These are phyloP conservation scores for Termitomyces sp. DNA, from an alignment of 768 basidiomycete genomes.

Conservation along the genomic window DNA sequence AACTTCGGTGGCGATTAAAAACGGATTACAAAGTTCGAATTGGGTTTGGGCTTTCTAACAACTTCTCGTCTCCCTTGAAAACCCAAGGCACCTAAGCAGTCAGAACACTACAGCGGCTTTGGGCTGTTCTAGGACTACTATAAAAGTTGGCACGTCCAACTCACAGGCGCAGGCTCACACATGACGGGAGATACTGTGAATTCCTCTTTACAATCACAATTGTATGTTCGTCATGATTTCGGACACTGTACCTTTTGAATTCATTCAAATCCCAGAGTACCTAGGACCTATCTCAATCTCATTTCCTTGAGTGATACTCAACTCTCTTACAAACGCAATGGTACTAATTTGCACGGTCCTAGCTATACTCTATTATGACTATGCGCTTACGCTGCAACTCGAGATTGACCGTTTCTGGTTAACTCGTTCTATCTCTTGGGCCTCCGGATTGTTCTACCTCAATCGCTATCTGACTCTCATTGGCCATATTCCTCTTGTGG, in stretches of 20 bases:
- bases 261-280: conserved; percentile 6
- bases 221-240: conserved; percentile 3
- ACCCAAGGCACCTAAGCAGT: background rate
- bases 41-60: background rate
- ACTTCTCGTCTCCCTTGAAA: background rate
- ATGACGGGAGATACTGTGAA: conserved; percentile 1
- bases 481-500: conserved; percentile 30
- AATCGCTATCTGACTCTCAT: conserved; percentile 39
- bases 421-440: conserved; percentile 23
- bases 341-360: conserved; percentile 6
- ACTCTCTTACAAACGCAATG: background rate
- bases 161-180: background rate
- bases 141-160: background rate
- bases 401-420: conserved; percentile 45
- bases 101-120: background rate
- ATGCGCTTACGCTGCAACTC: conserved; percentile 34
- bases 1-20: background rate
- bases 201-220: conserved; percentile 10
- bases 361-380: conserved; percentile 47
- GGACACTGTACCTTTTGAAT: background rate
- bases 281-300: conserved; percentile 9
- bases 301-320: conserved; percentile 10
- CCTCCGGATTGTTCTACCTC: conserved; percentile 32
- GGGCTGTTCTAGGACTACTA: background rate
- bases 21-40: background rate